Conservation (phyloP, 2,329 filamentous ascomycete genomes). For the Fusarium sp. region DNA sequence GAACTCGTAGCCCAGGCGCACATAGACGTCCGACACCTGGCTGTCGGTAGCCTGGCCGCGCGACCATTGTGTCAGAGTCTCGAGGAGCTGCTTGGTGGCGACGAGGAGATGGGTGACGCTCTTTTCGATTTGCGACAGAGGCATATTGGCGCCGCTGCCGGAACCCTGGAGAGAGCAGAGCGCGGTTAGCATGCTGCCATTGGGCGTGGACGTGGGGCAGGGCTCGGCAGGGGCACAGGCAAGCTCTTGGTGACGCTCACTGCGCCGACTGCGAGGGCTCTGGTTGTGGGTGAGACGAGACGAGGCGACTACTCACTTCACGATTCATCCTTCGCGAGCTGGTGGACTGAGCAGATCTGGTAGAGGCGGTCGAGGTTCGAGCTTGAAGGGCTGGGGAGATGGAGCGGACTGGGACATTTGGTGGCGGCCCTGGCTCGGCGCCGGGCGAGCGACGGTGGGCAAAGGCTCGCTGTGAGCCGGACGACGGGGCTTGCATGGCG, state of each 20-base stretch:
- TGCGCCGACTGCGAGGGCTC: slow-evolving; percentile 4
- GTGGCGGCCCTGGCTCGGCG: slow-evolving; percentile 69
- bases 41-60: slow-evolving; percentile 90
- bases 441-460: slow-evolving; percentile 74
- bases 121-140: slow-evolving; percentile 97
- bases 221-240: slow-evolving; percentile 36
- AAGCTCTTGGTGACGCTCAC: slow-evolving; percentile 3
- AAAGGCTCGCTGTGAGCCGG: slow-evolving; percentile 60
- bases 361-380: slow-evolving; percentile 75
- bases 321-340: slow-evolving; percentile 49
- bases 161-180: slow-evolving; percentile 50
- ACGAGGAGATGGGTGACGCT: slow-evolving; percentile 98
- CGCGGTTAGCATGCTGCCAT: slow-evolving; percentile 41
- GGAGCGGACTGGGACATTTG: slow-evolving; percentile 65
- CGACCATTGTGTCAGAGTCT: slow-evolving; percentile 98
- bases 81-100: slow-evolving; percentile 96
- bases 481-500: slow-evolving; percentile 40
- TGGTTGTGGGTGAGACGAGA: not conserved
- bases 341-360: slow-evolving; percentile 66
- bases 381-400: slow-evolving; percentile 74
- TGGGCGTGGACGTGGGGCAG: slow-evolving; percentile 32
- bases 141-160: slow-evolving; percentile 75
- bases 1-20: slow-evolving; percentile 97
- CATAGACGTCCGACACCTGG: slow-evolving; percentile 98
- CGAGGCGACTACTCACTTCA: slow-evolving; percentile 46